Conservation (phyloP, 495 filamentous ascomycete species). For the Cenococcum geophilum region DNA sequence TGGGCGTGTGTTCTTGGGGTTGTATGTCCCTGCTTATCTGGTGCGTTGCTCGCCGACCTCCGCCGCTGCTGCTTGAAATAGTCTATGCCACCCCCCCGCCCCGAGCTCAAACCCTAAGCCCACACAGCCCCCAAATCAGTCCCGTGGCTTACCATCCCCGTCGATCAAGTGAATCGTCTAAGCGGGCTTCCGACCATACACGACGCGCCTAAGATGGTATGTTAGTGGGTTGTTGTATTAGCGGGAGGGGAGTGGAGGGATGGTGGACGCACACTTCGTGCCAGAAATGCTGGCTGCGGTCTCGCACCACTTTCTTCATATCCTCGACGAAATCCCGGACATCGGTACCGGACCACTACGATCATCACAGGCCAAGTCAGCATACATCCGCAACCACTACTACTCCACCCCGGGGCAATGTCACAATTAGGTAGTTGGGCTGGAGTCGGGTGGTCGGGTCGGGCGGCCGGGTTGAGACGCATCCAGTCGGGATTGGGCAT, state of each 20-base stretch:
- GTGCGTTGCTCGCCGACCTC: too few species aligned
- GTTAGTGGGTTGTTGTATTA: neutral
- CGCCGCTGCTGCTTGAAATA: too few species aligned
- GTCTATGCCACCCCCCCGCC: too few species aligned
- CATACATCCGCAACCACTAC: neutral
- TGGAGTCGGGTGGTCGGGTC: too few species aligned
- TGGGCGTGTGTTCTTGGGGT: too few species aligned
- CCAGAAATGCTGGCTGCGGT: constrained; percentile 29
- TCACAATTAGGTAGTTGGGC: too few species aligned
- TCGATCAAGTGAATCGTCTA: neutral
- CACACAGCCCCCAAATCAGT: neutral
- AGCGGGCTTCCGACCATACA: constrained; percentile 27
- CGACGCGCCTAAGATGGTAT: neutral
- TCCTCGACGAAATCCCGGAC: constrained; percentile 24
- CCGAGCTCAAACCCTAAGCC: too few species aligned
- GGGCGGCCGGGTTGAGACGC: too few species aligned
- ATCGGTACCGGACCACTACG: constrained; percentile 26
- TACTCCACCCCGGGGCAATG: too few species aligned
- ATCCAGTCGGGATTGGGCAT: neutral
- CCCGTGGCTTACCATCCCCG: neutral
- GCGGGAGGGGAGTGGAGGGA: neutral
- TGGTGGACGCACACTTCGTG: constrained; percentile 20
- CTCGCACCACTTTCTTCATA: constrained; percentile 16
- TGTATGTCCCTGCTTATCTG: too few species aligned
- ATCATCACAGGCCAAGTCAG: neutral